Percentiles rank a stretch among this genome's conserved stretches.
Evolutionary conservation across 306 rosid species (phyloP).

Genomic region (Sphenostylis stenocarpa): DNA sequence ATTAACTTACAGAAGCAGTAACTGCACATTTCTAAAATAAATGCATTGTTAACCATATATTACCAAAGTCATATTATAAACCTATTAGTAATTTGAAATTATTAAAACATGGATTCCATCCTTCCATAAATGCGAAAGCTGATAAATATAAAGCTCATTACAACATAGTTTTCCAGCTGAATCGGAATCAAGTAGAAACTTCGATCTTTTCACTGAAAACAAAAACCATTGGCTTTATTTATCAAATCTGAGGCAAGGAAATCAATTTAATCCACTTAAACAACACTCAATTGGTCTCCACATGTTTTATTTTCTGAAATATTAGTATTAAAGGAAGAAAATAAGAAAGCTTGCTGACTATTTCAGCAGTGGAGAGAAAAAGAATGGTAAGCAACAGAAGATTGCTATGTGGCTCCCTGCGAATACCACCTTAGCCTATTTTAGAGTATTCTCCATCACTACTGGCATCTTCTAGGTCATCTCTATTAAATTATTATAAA

Average conservation of each 20-base stretch:
- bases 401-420: not conserved
- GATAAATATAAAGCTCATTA: not conserved
- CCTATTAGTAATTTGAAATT: not conserved
- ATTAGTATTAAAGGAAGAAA: not conserved
- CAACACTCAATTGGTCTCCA: not conserved
- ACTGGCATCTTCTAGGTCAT: not conserved
- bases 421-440: not conserved
- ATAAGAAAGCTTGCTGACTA: not conserved
- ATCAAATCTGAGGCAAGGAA: not conserved
- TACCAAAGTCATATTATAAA: constrained; percentile 21
- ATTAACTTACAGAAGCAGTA: not conserved
- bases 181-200: not conserved
- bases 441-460: not conserved
- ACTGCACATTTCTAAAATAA: not conserved
- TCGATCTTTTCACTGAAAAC: not conserved
- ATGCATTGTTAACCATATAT: not conserved
- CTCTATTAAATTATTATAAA: not conserved
- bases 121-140: constrained; percentile 4
- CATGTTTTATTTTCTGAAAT: not conserved
- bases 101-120: constrained; percentile 3
- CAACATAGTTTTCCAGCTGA: not conserved
- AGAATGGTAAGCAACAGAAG: not conserved
- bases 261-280: not conserved
- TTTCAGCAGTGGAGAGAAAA: constrained; percentile 3
- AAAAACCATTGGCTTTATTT: not conserved